Evolutionary conservation across 495 filamentous ascomycete species (phyloP).

Genomic region (Lasiosphaeria ovina): DNA sequence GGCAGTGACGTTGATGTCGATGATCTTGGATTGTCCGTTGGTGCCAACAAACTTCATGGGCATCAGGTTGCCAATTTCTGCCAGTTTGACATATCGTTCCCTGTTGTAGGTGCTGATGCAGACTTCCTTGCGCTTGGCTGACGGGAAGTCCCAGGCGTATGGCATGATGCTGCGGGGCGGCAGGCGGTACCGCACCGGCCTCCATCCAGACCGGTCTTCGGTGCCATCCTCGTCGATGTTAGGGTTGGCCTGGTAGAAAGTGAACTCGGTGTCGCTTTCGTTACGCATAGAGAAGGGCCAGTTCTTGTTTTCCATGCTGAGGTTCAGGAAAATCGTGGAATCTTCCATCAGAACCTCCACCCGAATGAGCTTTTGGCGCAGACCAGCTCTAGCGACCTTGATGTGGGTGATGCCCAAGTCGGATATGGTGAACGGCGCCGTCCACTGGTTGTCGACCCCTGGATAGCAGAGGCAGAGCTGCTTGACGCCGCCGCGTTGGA

Average conservation of each 20-base stretch:
- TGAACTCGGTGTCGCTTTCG: slow-evolving; percentile 93
- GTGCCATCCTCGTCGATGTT: slow-evolving; percentile 76
- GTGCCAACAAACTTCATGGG: slow-evolving; percentile 73
- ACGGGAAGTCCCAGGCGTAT: slow-evolving; percentile 98
- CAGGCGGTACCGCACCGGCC: slow-evolving; percentile 87
- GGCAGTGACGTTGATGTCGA: slow-evolving; percentile 93
- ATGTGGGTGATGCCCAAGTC: slow-evolving; percentile 89
- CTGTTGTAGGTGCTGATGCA: slow-evolving; percentile 75
- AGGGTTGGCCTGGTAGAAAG: slow-evolving; percentile 81
- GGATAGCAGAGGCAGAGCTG: slow-evolving; percentile 92
- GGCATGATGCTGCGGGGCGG: slow-evolving; percentile 97
- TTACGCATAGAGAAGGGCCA: slow-evolving; percentile 99
- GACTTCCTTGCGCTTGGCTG: slow-evolving; percentile 92
- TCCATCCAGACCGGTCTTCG: slow-evolving; percentile 80
- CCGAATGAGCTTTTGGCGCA: slow-evolving; percentile 83
- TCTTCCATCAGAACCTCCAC: slow-evolving; percentile 88
- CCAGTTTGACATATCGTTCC: slow-evolving; percentile 86
- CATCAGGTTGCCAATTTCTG: slow-evolving; percentile 92
- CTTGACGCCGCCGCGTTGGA: slow-evolving; percentile 74
- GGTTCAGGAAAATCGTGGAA: slow-evolving; percentile 87
- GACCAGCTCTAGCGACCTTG: slow-evolving; percentile 85
- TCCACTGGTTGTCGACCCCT: slow-evolving; percentile 96
- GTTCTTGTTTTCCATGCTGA: slow-evolving; percentile 84
- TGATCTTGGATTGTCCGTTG: slow-evolving; percentile 68
- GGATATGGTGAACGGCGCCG: slow-evolving; percentile 94